Base-by-base conservation (phyloP, 306 rosid species). In the Luffa acutangula region DNA sequence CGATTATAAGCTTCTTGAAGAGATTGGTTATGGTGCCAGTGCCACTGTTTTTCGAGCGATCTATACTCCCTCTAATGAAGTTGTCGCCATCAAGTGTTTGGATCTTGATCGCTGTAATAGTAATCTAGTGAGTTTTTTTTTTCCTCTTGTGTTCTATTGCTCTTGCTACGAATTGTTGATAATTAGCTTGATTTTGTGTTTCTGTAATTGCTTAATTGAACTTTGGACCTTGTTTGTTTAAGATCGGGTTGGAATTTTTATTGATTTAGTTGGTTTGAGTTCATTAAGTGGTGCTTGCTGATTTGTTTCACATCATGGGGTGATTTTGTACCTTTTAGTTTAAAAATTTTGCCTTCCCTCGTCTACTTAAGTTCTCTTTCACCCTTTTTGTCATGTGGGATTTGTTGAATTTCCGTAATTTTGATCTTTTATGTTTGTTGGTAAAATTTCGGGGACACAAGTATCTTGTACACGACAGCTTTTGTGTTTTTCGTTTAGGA, bases 31-130 rank as follows among this genome's bases (percentile, higher is more conserved):
- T 73, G 99, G 99, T 9, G 97, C 99, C 1, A 96, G 96, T 80
- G 99, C 99, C 7, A 96, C 99, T 1, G 99, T 96, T 12, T 91
- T 71, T 82, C 85, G 95, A 60, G 97, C 97, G 86, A 85, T 96
- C 88, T 91, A 91, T 83, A 75, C 90, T 60, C 99, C 99, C 4
- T 80, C 75, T 41, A 93, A 93, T 89, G 93, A 90, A 73, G 94
- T 93, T 70, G 91, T 96, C 12, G 99, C 99, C 4, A 84, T 96
- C 57, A 93, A 96, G 89, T 91, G 94, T 33, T 88, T 96, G 93
- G 99, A 96, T 93, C 98, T 96, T 81, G 99, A 96, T 89, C 98
- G 99, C 34, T 90, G 97, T 90, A 91, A 87, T 82, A 88, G 86
- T 72, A 96, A 93, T 89, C 82, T 96, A 75, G 95, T 90, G 41